Evolutionary conservation across 805 yeast species (phyloP).

Genomic region (Wickerhamomyces alni): DNA sequence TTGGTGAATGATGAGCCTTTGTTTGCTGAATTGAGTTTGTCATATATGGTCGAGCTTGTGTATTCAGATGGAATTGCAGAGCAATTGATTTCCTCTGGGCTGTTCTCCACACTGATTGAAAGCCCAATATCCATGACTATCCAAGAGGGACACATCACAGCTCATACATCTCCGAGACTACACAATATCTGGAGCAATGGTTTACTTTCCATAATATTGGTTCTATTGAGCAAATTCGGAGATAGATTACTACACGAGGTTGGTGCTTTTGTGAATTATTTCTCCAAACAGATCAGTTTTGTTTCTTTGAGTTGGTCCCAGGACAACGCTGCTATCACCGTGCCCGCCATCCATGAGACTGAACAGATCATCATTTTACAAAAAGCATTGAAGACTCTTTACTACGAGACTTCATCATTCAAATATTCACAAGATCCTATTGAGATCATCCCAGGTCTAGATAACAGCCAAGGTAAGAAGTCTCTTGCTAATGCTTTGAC

Average conservation of each 20-base stretch:
- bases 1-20: conserved; percentile 57
- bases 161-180: conserved; percentile 46
- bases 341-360: conserved; percentile 52
- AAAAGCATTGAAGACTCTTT: conserved; percentile 47
- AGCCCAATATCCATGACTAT: conserved; percentile 65
- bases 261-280: conserved; percentile 54
- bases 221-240: conserved; percentile 58
- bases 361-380: conserved; percentile 62
- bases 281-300: conserved; percentile 56
- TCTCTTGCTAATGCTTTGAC: conserved; percentile 56
- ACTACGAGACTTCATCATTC: conserved; percentile 36
- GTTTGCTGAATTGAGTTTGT: conserved; percentile 66
- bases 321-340: conserved; percentile 44
- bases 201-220: conserved; percentile 58
- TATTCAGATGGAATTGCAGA: conserved; percentile 59
- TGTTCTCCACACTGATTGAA: conserved; percentile 63
- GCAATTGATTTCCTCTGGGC: conserved; percentile 54
- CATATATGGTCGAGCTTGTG: conserved; percentile 64
- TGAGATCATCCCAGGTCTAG: conserved; percentile 52
- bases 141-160: conserved; percentile 56
- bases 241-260: conserved; percentile 57
- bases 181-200: conserved; percentile 89
- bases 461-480: conserved; percentile 50
- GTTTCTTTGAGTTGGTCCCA: conserved; percentile 67
- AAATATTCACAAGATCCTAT: conserved; percentile 16